Evolutionary conservation across 176 grass and related monocot genomes (phyloP).

Genomic region (Oryza nivara): DNA sequence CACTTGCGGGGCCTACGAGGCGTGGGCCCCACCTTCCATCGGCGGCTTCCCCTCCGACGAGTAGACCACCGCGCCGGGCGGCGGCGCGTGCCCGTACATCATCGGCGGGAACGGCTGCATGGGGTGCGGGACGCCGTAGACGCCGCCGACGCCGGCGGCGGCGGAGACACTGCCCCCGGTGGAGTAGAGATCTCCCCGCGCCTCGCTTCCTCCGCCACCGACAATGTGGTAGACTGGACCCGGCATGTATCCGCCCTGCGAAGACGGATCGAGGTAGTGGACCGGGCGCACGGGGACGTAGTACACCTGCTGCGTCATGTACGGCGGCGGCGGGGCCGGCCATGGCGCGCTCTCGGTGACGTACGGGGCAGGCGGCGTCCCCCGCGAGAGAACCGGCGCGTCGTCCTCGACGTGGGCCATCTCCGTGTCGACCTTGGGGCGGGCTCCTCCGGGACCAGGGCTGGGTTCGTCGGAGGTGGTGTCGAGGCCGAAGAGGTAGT

Average conservation of each 20-base stretch:
- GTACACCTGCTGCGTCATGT: slow-evolving; percentile 61
- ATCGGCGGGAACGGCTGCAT: slow-evolving; percentile 49
- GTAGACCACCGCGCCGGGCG: slow-evolving; percentile 14
- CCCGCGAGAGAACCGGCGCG: slow-evolving; percentile 8
- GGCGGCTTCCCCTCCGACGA: slow-evolving; percentile 35
- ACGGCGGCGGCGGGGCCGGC: slow-evolving; percentile 51
- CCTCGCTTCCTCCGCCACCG: slow-evolving; percentile 41
- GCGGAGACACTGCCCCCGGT: neutral
- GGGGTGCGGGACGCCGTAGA: slow-evolving; percentile 51
- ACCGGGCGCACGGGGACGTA: slow-evolving; percentile 48
- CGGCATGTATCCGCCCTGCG: slow-evolving; percentile 48
- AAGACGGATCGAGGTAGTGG: slow-evolving; percentile 47
- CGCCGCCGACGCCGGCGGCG: slow-evolving; percentile 14
- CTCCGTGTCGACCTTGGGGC: slow-evolving; percentile 47
- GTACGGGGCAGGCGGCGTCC: neutral
- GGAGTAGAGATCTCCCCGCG: slow-evolving; percentile 39
- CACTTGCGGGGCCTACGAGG: slow-evolving; percentile 32
- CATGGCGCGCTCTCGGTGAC: slow-evolving; percentile 41
- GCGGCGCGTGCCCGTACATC: slow-evolving; percentile 37
- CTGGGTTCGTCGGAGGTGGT: slow-evolving; percentile 58
- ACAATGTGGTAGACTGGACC: slow-evolving; percentile 49
- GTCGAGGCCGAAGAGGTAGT: slow-evolving; percentile 82
- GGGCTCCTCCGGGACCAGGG: slow-evolving; percentile 12
- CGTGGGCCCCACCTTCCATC: slow-evolving; percentile 38
- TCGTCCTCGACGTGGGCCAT: slow-evolving; percentile 30